Base-by-base conservation (phyloP, 2,329 filamentous ascomycete genomes). In the Sporothrix variecibatus region DNA sequence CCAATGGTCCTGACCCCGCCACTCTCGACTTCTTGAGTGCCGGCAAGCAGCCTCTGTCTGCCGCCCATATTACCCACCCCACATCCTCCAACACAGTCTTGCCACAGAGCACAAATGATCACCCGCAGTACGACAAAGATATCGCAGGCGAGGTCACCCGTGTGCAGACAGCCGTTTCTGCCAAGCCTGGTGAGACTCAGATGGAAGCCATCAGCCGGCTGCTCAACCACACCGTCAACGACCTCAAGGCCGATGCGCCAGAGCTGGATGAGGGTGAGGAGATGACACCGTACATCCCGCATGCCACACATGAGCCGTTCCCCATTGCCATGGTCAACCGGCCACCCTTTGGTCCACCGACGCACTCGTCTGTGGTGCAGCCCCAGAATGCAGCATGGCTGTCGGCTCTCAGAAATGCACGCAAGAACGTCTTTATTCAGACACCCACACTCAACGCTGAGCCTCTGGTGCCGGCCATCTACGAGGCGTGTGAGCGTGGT, bases 371-470 rank as follows among this genome's bases (percentile, higher is more conserved):
- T 23, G 83, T 90, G 2, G 84, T 87, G 68, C 91, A 90, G 2
- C 93, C 93, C 0, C 93, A 95, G 78, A 94, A 95, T 78, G 91
- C 90, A 69, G 91, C 90, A 0, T 95, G 91, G 88, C 82, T 94
- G 0, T 92, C 92, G 0, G 87, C 91, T 0, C 85, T 95, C 8
- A 86, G 89, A 0, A 87, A 94, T 77, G 92, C 92, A 0, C 81
- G 85, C 72, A 82, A 83, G 15, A 86, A 83, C 38, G 87, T 95
- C n/a, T 94, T 95, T 78, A 94, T 95, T 74, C 92, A 95, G 80
- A 91, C 92, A 0, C 93, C 93, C 0, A 92, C 93, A 28, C 85
- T 95, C 51, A 95, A 95, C 78, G 92, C 93, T 0, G 87, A 88
- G 73, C 90, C 89, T 0, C 82, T 94, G 0, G 78, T 94, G 0